Evolutionary conservation across 176 grass and related monocot genomes (phyloP).

Genomic region (Phoenix roebelenii): DNA sequence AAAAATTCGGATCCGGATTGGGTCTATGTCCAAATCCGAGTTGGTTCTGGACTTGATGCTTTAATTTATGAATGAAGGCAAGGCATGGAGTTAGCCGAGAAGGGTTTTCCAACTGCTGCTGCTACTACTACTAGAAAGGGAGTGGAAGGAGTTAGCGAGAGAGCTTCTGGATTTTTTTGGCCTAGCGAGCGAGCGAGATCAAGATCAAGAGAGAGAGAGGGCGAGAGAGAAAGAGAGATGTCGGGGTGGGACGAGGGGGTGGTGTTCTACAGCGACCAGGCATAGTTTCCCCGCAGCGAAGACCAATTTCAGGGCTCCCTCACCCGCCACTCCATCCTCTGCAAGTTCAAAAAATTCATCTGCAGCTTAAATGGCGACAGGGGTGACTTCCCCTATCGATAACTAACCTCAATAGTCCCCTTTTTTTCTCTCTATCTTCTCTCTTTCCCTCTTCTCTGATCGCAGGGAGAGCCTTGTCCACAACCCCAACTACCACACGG

Average conservation of each 20-base stretch:
- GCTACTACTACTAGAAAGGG: too few species aligned
- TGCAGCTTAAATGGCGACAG: slow-evolving; percentile 60
- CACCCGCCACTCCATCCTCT: slow-evolving; percentile 67
- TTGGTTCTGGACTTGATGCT: too few species aligned
- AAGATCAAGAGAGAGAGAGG: not conserved
- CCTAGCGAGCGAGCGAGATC: not conserved
- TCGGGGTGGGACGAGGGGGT: slow-evolving; percentile 98
- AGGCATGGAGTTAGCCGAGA: too few species aligned
- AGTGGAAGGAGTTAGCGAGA: not conserved
- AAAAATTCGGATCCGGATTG: too few species aligned
- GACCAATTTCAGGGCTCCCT: slow-evolving; percentile 38
- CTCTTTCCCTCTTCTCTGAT: not conserved
- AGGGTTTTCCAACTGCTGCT: too few species aligned
- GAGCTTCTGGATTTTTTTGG: not conserved
- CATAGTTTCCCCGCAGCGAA: slow-evolving; percentile 69
- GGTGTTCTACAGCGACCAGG: slow-evolving; percentile 98
- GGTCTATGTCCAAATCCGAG: too few species aligned
- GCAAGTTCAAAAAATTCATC: slow-evolving; percentile 99
- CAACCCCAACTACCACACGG: slow-evolving; percentile 67
- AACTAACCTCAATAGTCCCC: not conserved
- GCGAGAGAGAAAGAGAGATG: slow-evolving; percentile 29
- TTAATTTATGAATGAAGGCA: too few species aligned
- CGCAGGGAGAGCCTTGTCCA: slow-evolving; percentile 80
- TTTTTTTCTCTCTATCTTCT: not conserved
- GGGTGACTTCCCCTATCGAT: slow-evolving; percentile 94